A percentile compares a stretch with the other conserved stretches of the same genome.
Conservation (phyloP, 352 stramenopile genomes). For the Pythium insidiosum region DNA sequence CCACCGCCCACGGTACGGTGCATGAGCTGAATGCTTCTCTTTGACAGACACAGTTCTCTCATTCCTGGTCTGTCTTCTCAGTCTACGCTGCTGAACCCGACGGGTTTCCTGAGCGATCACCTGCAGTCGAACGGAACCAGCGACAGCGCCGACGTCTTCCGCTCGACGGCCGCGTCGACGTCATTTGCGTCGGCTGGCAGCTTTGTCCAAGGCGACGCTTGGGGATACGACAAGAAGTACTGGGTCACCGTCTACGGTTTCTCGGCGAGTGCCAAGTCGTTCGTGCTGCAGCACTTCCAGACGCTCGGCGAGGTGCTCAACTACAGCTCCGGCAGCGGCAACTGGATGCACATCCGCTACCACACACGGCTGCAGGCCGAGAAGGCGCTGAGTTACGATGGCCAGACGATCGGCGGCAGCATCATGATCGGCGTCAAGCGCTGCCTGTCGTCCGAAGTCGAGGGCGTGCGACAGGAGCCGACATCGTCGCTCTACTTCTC, state of each 20-base stretch:
- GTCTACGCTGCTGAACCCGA: slow-evolving; percentile 38
- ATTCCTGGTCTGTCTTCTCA: no score
- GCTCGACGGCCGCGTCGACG: slow-evolving; percentile 7
- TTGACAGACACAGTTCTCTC: no score
- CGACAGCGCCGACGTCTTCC: slow-evolving; percentile 3
- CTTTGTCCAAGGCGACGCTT: slow-evolving; percentile 56
- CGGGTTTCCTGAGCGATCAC: slow-evolving; percentile 27
- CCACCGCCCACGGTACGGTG: slow-evolving; percentile 41
- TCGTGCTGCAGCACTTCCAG: slow-evolving; percentile 74
- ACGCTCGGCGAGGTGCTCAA: slow-evolving; percentile 63
- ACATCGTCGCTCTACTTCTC: slow-evolving; percentile 45
- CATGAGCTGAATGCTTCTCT: no score
- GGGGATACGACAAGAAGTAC: slow-evolving; percentile 76
- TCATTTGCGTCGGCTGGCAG: slow-evolving; percentile 23
- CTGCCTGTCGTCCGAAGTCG: slow-evolving; percentile 59
- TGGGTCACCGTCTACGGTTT: slow-evolving; percentile 83
- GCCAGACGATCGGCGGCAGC: slow-evolving; percentile 41
- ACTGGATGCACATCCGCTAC: slow-evolving; percentile 80
- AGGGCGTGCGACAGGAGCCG: slow-evolving; percentile 43
- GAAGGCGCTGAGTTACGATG: slow-evolving; percentile 70
- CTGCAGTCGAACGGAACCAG: neutral
- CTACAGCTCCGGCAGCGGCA: slow-evolving; percentile 52
- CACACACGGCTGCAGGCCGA: slow-evolving; percentile 72
- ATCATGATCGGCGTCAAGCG: slow-evolving; percentile 83
- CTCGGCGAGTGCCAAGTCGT: slow-evolving; percentile 43